These are phyloP conservation scores for Yamadazyma philogaea DNA, from an alignment of 805 yeast species.

Conservation along the genomic window DNA sequence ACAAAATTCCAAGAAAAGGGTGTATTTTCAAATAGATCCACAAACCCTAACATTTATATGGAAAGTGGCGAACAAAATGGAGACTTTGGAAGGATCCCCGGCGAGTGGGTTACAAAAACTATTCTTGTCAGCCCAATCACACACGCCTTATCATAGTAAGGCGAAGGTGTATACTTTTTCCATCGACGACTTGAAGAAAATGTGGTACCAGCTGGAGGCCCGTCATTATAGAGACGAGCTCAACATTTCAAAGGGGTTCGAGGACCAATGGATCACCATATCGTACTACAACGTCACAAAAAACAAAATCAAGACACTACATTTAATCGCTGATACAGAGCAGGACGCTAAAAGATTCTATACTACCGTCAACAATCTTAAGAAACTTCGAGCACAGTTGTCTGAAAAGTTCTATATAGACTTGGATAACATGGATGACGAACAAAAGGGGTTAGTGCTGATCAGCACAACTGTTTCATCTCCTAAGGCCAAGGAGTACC, in stretches of 20 bases:
- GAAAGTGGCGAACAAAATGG: slow-evolving; percentile 13
- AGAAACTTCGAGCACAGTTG: slow-evolving; percentile 60
- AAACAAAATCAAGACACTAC: slow-evolving; percentile 71
- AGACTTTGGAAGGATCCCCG: neutral
- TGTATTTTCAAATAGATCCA: slow-evolving; percentile 55
- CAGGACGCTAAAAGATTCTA: slow-evolving; percentile 57
- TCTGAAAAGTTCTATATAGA: slow-evolving; percentile 52
- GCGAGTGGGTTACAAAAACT: slow-evolving; percentile 16
- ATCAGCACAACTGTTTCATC: slow-evolving; percentile 16
- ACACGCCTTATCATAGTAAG: slow-evolving; percentile 2
- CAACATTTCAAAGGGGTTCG: slow-evolving; percentile 63
- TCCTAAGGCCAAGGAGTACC: slow-evolving; percentile 23
- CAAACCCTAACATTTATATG: slow-evolving; percentile 39
- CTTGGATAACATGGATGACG: slow-evolving; percentile 33
- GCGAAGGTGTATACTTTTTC: slow-evolving; percentile 19
- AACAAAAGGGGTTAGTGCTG: slow-evolving; percentile 23
- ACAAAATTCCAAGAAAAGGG: slow-evolving; percentile 60
- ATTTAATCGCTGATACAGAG: slow-evolving; percentile 66
- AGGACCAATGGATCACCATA: slow-evolving; percentile 74
- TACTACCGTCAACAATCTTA: slow-evolving; percentile 55
- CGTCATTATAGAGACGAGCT: slow-evolving; percentile 83
- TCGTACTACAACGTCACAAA: slow-evolving; percentile 61
- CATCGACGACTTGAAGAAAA: slow-evolving; percentile 63
- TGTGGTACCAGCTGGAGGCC: slow-evolving; percentile 68
- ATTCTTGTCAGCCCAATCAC: slow-evolving; percentile 14